phyloP scores from a whole-genome alignment of 2,329 filamentous ascomycete species.

The Didymella lethalis region DNA sequence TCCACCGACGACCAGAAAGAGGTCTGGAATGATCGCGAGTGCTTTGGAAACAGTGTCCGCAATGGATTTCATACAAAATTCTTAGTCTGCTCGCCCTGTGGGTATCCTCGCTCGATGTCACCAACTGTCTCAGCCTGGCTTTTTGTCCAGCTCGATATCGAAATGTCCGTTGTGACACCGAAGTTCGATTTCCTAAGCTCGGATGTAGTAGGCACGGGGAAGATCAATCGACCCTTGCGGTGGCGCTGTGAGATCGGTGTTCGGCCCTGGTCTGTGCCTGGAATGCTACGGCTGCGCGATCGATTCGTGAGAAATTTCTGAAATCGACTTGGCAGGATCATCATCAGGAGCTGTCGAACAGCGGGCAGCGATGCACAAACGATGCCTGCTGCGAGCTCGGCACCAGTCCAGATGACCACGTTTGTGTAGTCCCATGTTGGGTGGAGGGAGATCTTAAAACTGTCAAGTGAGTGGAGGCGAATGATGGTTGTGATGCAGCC shows the following conservation, averaged over 20 bases:
- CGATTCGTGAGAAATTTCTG: constrained; percentile 5
- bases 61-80: constrained; percentile 1
- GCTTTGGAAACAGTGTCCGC: background rate
- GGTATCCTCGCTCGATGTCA: constrained; percentile 4
- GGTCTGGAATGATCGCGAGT: background rate
- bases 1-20: constrained; percentile 10
- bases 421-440: constrained; percentile 40
- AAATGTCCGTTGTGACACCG: constrained; percentile 4
- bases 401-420: constrained; percentile 36
- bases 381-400: constrained; percentile 36
- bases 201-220: background rate
- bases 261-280: background rate
- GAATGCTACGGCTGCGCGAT: constrained; percentile 7
- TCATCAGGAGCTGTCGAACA: constrained; percentile 30
- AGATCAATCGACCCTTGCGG: background rate
- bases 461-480: constrained; percentile 32
- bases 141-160: constrained; percentile 1
- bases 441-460: constrained; percentile 36
- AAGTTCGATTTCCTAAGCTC: background rate
- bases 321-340: constrained; percentile 15
- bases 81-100: background rate
- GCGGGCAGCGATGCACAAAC: constrained; percentile 38
- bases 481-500: constrained; percentile 35
- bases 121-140: background rate
- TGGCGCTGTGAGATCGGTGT: background rate